phyloP scores from a whole-genome alignment of 768 basidiomycete genomes.

The Lactifluus volemus region DNA sequence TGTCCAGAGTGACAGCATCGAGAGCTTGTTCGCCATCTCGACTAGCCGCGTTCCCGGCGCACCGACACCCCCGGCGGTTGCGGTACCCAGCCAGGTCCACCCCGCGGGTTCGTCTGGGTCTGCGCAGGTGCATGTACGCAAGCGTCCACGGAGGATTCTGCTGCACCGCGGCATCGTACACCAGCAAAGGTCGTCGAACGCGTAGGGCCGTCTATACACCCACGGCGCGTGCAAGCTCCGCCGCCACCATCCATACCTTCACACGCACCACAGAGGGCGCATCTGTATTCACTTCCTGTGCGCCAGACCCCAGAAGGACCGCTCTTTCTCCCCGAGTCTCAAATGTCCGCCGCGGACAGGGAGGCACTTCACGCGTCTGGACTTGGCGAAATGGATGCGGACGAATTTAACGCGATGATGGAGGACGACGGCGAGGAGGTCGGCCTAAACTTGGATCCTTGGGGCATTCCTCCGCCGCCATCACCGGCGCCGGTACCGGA shows the following conservation, averaged over 20 bases:
- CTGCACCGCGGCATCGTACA: background rate
- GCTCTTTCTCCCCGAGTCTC: conserved; percentile 28
- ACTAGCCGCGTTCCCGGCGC: conserved; percentile 52
- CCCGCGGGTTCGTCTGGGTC: conserved; percentile 4
- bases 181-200: conserved; percentile 18
- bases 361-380: conserved; percentile 51
- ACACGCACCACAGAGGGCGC: background rate
- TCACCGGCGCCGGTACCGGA: background rate
- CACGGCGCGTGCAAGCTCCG: conserved; percentile 20
- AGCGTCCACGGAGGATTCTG: conserved; percentile 11
- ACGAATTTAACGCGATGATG: conserved; percentile 52
- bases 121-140: conserved; percentile 1
- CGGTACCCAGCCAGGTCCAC: background rate
- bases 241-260: conserved; percentile 5
- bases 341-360: conserved; percentile 45
- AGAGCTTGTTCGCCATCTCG: conserved; percentile 69
- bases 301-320: conserved; percentile 20
- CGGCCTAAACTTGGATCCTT: conserved; percentile 12
- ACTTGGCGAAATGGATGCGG: conserved; percentile 54
- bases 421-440: conserved; percentile 54
- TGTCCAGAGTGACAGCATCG: conserved; percentile 56
- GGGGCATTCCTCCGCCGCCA: background rate
- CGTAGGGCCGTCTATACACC: background rate
- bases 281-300: background rate
- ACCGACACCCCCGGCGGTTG: background rate